Evolutionary conservation across 257 asterid genomes (phyloP).

Genomic region (Nicotiana tomentosiformis): DNA sequence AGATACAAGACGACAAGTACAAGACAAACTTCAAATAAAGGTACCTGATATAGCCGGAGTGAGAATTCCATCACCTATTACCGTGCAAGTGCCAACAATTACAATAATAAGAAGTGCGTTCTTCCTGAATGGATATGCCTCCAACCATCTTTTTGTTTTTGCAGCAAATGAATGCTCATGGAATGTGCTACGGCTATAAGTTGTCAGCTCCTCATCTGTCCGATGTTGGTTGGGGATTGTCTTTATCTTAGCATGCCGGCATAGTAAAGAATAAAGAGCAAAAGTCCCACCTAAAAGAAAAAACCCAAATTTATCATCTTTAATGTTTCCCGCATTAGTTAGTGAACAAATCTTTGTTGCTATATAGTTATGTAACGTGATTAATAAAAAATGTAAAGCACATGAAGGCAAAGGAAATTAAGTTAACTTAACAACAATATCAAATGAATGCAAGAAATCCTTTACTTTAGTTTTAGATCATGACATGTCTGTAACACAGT

Average conservation of each 20-base stretch:
- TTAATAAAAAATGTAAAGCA: neutral
- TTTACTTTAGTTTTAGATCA: neutral
- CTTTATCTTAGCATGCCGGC: slow-evolving; percentile 90
- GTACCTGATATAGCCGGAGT: slow-evolving; percentile 98
- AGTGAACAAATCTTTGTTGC: neutral
- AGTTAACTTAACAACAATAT: neutral
- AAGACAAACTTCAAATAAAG: neutral
- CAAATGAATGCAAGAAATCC: neutral
- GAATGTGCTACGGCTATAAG: slow-evolving; percentile 86
- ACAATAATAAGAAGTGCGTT: slow-evolving; percentile 76
- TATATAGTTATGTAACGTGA: neutral
- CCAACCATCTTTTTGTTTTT: slow-evolving; percentile 88
- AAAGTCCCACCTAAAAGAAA: slow-evolving; percentile 71
- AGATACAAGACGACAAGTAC: neutral
- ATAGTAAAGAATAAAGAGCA: slow-evolving; percentile 90
- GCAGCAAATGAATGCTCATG: slow-evolving; percentile 90
- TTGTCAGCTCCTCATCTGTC: slow-evolving; percentile 96
- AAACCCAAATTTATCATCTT: neutral
- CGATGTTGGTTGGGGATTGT: slow-evolving; percentile 95
- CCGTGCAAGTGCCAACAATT: slow-evolving; percentile 88
- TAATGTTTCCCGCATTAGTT: neutral
- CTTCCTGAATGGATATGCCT: slow-evolving; percentile 54
- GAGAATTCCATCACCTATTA: slow-evolving; percentile 97
- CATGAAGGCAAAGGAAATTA: neutral
- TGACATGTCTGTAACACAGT: neutral